Evolutionary conservation across 2,329 filamentous ascomycete species (phyloP), one percentile per base, ranked within the genome.

Genomic region (Ophiostoma pallidulum): DNA sequence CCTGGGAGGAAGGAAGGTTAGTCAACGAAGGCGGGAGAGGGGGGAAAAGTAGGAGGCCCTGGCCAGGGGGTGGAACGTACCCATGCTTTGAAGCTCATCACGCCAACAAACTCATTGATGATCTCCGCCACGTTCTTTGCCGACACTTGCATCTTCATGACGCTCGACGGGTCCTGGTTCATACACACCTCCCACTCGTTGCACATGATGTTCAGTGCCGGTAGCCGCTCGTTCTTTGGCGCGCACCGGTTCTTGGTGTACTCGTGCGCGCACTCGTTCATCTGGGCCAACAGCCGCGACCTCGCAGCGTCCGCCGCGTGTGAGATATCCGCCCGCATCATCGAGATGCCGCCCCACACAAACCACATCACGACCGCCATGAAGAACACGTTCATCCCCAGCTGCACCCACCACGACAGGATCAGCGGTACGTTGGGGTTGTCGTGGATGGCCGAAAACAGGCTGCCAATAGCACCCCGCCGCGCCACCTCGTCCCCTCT

Each of bases 61-160:
- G 1, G 20, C 14, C 19, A 19, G 10, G 13, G n/a, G 4, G 1
- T 5, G 8, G 20, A n/a, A 63, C 72, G 54, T 64, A 78, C 75
- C 67, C 74, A 75, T 9, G 75, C 73, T 65, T 96, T 96, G 65
- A 87, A 84, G 54, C 84, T 88, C 64, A 97, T 90, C 6, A 86
- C 82, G 57, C 94, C 88, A 4, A 94, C 82, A 63, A 97, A 96
- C 58, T 84, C 84, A 62, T 97, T 96, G 64, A 97, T 83, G 35
- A 98, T 94, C 60, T 88, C 80, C 1, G 91, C 91, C 60, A 96
- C 85, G 22, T 90, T 92, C 59, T 86, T 84, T 5, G 88, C 90
- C 16, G 84, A 87, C 33, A 95, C 80, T 58, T 82, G 84, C 36
- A 91, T 84, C 32, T 83, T 75, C 55, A 86, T 89, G 48, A 95